A percentile compares a stretch with the other conserved stretches of the same genome.
Evolutionary conservation across 1,139 yeast species (phyloP).

Genomic region (Candida sp.): DNA sequence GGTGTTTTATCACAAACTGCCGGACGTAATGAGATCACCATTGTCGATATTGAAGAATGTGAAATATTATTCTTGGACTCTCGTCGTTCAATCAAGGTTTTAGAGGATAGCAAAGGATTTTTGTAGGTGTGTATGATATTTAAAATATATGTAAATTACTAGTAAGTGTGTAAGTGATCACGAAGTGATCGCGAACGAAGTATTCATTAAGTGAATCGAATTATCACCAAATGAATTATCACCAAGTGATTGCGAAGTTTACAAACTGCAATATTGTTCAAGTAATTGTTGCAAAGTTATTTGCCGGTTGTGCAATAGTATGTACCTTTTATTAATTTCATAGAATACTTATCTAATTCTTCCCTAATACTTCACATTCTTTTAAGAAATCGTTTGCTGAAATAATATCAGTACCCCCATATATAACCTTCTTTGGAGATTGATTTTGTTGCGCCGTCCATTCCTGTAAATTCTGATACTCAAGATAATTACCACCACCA

Average conservation of each 20-base stretch:
- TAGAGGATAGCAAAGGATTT: slow-evolving; percentile 53
- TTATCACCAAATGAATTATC: too few relatives aligned
- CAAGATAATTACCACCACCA: slow-evolving; percentile 96
- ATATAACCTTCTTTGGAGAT: slow-evolving; percentile 53
- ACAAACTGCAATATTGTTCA: too few relatives aligned
- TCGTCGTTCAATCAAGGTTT: slow-evolving; percentile 74
- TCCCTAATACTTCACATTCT: slow-evolving; percentile 66
- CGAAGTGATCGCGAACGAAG: too few relatives aligned
- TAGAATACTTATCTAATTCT: too few relatives aligned
- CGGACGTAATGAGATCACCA: slow-evolving; percentile 67
- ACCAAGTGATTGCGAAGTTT: too few relatives aligned
- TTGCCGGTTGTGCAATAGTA: too few relatives aligned
- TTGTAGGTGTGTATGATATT: slow-evolving; percentile 23
- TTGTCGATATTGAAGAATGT: slow-evolving; percentile 82
- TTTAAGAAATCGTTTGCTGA: slow-evolving; percentile 74
- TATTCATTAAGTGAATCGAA: too few relatives aligned
- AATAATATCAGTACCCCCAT: slow-evolving; percentile 82
- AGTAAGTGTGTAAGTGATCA: too few relatives aligned
- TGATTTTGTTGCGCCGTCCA: slow-evolving; percentile 54
- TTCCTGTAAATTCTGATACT: slow-evolving; percentile 90
- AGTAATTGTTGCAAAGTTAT: too few relatives aligned
- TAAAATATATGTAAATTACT: neutral
- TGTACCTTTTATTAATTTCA: too few relatives aligned
- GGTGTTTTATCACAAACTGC: slow-evolving; percentile 75
- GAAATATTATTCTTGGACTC: slow-evolving; percentile 85